Evolutionary conservation across 192 early-diverging fungal genomes (phyloP).

Genomic region (Coemansia sp.): DNA sequence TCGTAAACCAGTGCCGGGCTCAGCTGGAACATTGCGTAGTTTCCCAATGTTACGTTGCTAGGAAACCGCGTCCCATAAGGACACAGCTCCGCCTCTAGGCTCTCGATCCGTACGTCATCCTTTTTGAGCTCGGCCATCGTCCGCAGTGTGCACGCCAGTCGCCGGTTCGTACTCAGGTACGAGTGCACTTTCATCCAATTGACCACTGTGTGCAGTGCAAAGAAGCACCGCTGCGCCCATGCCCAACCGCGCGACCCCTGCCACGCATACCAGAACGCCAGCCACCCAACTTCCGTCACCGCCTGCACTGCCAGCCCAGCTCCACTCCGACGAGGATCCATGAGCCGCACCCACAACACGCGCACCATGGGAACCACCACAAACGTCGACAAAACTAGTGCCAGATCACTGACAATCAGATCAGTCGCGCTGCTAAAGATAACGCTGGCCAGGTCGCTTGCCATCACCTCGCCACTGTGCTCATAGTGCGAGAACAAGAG

Average conservation of each 20-base stretch:
- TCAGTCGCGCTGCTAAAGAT: constrained; percentile 55
- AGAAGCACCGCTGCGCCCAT: constrained; percentile 88
- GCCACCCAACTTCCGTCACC: constrained; percentile 59
- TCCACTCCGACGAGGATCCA: constrained; percentile 20
- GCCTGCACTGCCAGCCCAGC: constrained; percentile 56
- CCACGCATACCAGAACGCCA: constrained; percentile 60
- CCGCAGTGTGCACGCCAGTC: constrained; percentile 53
- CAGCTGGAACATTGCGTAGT: constrained; percentile 84
- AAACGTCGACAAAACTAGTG: constrained; percentile 64
- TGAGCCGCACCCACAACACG: constrained; percentile 20
- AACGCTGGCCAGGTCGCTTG: constrained; percentile 20
- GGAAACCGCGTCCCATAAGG: constrained; percentile 67
- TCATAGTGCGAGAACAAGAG: constrained; percentile 41
- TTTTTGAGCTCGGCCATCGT: constrained; percentile 20
- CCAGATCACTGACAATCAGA: constrained; percentile 69
- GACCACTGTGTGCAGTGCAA: constrained; percentile 80
- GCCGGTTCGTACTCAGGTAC: constrained; percentile 80
- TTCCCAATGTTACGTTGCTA: constrained; percentile 72
- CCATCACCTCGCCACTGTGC: constrained; percentile 35
- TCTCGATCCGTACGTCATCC: constrained; percentile 37
- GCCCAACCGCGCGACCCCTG: constrained; percentile 67
- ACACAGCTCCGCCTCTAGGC: constrained; percentile 57
- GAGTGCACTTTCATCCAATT: constrained; percentile 98
- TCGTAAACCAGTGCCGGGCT: constrained; percentile 92
- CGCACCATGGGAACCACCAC: constrained; percentile 56